A percentile compares a stretch with the other conserved stretches of the same genome.
These are phyloP conservation scores for Boeremia exigua DNA, from an alignment of 2,329 filamentous ascomycete genomes.

Conservation along the genomic window DNA sequence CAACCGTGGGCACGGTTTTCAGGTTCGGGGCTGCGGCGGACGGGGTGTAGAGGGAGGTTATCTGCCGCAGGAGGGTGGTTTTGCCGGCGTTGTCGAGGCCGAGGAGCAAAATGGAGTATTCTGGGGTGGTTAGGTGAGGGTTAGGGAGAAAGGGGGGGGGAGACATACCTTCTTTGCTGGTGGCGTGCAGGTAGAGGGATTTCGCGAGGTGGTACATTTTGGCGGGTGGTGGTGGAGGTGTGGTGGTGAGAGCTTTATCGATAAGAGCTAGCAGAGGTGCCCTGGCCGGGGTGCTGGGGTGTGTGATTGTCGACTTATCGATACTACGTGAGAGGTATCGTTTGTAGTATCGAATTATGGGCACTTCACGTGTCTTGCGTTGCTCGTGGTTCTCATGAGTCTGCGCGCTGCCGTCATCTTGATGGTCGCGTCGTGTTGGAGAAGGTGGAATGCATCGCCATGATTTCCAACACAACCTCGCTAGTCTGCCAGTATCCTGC, in stretches of 20 bases:
- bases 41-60: conserved; percentile 85
- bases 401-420: too few relatives aligned
- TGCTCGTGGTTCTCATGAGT: too few relatives aligned
- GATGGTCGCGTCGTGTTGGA: too few relatives aligned
- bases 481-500: too few relatives aligned
- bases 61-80: conserved; percentile 95
- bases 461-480: too few relatives aligned
- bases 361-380: too few relatives aligned
- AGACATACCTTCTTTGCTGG: conserved; percentile 85
- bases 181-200: conserved; percentile 91
- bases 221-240: neutral
- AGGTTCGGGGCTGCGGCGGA: conserved; percentile 70
- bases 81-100: conserved; percentile 98
- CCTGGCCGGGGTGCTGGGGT: too few relatives aligned
- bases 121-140: conserved; percentile 54
- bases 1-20: conserved; percentile 94
- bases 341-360: too few relatives aligned
- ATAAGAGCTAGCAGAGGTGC: too few relatives aligned
- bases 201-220: conserved; percentile 97
- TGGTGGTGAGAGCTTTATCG: conserved; percentile 11
- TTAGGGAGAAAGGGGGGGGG: neutral
- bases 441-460: too few relatives aligned
- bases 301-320: too few relatives aligned
- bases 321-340: too few relatives aligned
- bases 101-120: conserved; percentile 96